A percentile compares a stretch with the other conserved stretches of the same genome.
phyloP scores from a whole-genome alignment of 306 rosid species.

The Senna siamea region DNA sequence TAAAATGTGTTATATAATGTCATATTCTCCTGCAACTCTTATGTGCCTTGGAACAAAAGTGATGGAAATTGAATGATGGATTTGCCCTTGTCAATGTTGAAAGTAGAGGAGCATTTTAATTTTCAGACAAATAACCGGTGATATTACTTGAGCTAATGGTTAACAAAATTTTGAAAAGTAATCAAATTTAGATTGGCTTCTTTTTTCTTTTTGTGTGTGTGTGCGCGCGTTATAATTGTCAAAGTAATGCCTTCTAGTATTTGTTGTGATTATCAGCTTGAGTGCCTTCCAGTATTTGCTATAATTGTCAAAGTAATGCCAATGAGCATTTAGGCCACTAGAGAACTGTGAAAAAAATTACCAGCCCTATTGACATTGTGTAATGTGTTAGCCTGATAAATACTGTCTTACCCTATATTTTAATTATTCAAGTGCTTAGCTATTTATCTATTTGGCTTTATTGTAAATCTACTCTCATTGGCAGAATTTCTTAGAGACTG shows the following conservation, averaged over 20 bases:
- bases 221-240: no score
- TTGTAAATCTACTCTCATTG: constrained; percentile 35
- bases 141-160: constrained; percentile 7
- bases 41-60: not conserved
- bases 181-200: not conserved
- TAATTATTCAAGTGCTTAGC: not conserved
- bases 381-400: not conserved
- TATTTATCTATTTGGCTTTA: constrained; percentile 18
- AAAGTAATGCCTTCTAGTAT: no score
- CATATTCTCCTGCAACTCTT: not conserved
- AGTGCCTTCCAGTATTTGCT: constrained; percentile 6
- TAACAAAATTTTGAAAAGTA: not conserved
- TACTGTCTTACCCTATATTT: not conserved
- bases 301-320: not conserved
- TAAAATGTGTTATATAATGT: not conserved
- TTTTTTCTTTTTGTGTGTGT: no score
- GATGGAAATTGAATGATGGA: not conserved
- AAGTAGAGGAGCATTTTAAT: not conserved
- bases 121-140: not conserved
- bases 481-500: constrained; percentile 84
- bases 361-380: not conserved
- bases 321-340: not conserved
- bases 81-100: no score
- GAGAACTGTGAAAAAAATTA: not conserved
- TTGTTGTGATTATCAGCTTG: no score